These are phyloP conservation scores for Pinus taeda DNA, from an alignment of 75 land plant species.

Conservation along the genomic window DNA sequence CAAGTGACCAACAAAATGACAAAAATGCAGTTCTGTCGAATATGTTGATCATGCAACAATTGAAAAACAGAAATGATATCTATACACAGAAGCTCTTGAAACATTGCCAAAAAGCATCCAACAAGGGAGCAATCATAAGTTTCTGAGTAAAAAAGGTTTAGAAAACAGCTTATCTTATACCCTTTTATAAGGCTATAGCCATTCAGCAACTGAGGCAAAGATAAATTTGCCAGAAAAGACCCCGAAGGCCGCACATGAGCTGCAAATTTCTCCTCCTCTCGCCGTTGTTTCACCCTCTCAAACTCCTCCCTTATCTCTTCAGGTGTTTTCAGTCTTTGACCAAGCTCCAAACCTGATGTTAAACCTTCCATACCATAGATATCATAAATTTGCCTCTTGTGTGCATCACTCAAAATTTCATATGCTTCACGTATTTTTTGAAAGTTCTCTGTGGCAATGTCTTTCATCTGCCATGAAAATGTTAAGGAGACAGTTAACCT, in stretches of 20 bases:
- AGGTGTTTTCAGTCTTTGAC: slow-evolving; percentile 68
- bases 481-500: no score
- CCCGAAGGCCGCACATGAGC: slow-evolving; percentile 76
- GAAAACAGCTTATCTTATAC: slow-evolving; percentile 21
- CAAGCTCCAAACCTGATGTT: slow-evolving; percentile 90
- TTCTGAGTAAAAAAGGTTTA: background rate
- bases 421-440: slow-evolving; percentile 95
- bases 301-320: slow-evolving; percentile 87
- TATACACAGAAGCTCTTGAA: background rate
- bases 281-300: slow-evolving; percentile 65
- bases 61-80: background rate
- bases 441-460: slow-evolving; percentile 92
- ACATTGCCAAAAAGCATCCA: background rate
- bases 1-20: background rate
- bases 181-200: slow-evolving; percentile 68
- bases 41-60: background rate
- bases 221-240: slow-evolving; percentile 67
- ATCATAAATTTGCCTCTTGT: slow-evolving; percentile 93
- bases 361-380: slow-evolving; percentile 98
- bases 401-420: slow-evolving; percentile 86
- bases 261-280: slow-evolving; percentile 61
- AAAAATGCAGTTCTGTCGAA: background rate
- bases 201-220: slow-evolving; percentile 63
- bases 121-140: background rate
- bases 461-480: slow-evolving; percentile 74